Base-by-base conservation (phyloP, 2,329 filamentous ascomycete genomes). In the Aspergillus pseudoterreus region DNA sequence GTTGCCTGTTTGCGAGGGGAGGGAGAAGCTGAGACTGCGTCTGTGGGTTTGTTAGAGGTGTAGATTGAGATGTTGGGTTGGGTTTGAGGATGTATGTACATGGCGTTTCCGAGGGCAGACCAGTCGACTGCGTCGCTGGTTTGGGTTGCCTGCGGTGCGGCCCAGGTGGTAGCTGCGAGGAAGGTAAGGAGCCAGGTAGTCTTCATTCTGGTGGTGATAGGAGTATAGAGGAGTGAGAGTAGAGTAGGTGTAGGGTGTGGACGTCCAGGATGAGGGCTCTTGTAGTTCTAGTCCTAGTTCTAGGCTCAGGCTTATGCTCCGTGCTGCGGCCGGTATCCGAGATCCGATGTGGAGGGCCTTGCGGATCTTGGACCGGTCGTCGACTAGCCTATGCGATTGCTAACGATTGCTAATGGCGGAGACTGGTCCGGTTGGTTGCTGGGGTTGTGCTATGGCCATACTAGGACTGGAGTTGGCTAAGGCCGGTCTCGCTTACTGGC, bases 1-100 rank as follows among this genome's bases (percentile, higher is more conserved):
- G 52, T 67, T 66, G 30, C 57, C 61, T 22, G 63, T 62, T 47
- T 58, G 50, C 35, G 57, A 60, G 30, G 57, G 56, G 8, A 57
- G 35, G 0, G 51, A 22, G 30, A 53, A 15, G 14, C 46, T 55
- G 43, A 58, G 4, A 19, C 19, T 19, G 19, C 19, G 19, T 19
- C 19, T 19, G 19, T 19, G 19, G 19, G 19, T 19, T 19, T 19
- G 19, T 19, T 19, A 19, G 19, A 19, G 19, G 19, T 19, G 19
- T 19, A 19, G 19, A 19, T 19, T 19, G 19, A 4, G 22, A 5
- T 22, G 22, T 22, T 22, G 22, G 22, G 5, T 6, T 22, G 22
- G 22, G 22, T 10, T 1, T 3, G 2, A 17, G 14, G 8, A 11
- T 8, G 41, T n/a, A 53, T 42, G 32, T 51, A 64, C 63, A 66